A percentile compares a stretch with the other conserved stretches of the same genome.
phyloP scores from a whole-genome alignment of 2,329 filamentous ascomycete genomes.

The Sclerotinia spermophila region DNA sequence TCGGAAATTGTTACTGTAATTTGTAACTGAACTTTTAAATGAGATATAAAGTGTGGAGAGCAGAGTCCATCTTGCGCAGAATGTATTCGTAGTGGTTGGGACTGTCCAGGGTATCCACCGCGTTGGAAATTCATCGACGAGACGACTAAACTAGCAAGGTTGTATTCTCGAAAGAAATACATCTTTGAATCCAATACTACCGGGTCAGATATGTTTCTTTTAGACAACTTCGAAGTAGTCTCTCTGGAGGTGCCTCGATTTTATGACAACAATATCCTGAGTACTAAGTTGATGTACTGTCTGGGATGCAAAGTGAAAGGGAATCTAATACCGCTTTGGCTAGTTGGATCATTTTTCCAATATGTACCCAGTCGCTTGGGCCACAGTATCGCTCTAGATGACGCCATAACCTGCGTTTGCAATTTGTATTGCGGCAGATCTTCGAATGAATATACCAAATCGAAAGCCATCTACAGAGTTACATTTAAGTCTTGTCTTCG shows the following conservation, averaged over 20 bases:
- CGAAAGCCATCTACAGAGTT: slow-evolving; percentile 15
- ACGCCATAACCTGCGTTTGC: slow-evolving; percentile 23
- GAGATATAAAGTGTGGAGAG: slow-evolving; percentile 23
- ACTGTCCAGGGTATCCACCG: slow-evolving; percentile 21
- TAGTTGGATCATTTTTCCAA: slow-evolving; percentile 21
- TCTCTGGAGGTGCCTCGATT: slow-evolving; percentile 12
- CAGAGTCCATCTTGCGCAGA: slow-evolving; percentile 23
- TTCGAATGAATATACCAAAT: slow-evolving; percentile 6
- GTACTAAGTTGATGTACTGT: slow-evolving; percentile 18
- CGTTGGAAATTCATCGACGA: slow-evolving; percentile 26
- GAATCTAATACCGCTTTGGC: slow-evolving; percentile 16
- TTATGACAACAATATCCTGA: slow-evolving; percentile 15
- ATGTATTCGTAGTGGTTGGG: slow-evolving; percentile 24
- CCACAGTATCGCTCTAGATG: slow-evolving; percentile 23
- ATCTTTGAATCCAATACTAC: slow-evolving; percentile 15
- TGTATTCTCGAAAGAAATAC: slow-evolving; percentile 18
- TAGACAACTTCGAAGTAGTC: background rate
- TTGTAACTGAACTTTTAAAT: background rate
- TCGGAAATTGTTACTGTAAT: background rate
- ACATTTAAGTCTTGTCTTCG: slow-evolving; percentile 21
- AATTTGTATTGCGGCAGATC: slow-evolving; percentile 17
- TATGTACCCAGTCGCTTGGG: slow-evolving; percentile 21
- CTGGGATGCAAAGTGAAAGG: slow-evolving; percentile 20
- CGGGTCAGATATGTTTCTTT: background rate
- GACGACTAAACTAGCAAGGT: slow-evolving; percentile 10